Conservation (phyloP, 2,329 filamentous ascomycete species). For the Pseudocercospora ulei region DNA sequence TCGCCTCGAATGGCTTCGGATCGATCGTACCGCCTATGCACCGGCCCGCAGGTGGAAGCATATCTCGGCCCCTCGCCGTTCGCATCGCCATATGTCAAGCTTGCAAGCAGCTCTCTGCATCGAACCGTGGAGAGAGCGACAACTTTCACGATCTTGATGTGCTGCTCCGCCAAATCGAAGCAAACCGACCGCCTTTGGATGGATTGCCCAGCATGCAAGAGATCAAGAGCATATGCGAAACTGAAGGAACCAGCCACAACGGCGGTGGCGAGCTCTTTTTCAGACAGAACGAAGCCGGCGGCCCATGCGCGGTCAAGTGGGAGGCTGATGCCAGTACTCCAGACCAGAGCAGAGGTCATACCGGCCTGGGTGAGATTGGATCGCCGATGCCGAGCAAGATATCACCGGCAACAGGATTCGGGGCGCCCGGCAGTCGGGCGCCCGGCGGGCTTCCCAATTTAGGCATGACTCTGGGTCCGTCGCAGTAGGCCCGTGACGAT, state of each 20-base stretch:
- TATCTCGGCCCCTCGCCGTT: conserved; percentile 53
- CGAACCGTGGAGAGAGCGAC: conserved; percentile 39
- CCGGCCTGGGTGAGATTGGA: conserved; percentile 41
- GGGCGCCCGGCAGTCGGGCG: conserved; percentile 25
- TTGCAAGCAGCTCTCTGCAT: conserved; percentile 54
- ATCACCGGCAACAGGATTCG: conserved; percentile 32
- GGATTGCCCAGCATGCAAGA: conserved; percentile 53
- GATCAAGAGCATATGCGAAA: conserved; percentile 76
- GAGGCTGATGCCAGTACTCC: conserved; percentile 30
- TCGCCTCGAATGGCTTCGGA: conserved; percentile 40
- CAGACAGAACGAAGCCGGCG: conserved; percentile 39
- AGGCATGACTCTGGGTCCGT: conserved; percentile 13
- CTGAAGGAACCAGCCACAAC: conserved; percentile 74
- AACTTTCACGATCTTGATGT: conserved; percentile 61
- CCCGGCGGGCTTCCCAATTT: conserved; percentile 24
- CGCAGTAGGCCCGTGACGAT: background rate
- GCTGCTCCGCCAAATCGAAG: conserved; percentile 55
- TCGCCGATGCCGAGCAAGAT: conserved; percentile 41
- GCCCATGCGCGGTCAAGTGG: conserved; percentile 39
- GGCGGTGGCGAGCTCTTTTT: conserved; percentile 82
- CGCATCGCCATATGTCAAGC: conserved; percentile 67
- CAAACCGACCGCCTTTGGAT: conserved; percentile 52
- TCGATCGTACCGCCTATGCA: conserved; percentile 37
- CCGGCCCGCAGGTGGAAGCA: conserved; percentile 23
- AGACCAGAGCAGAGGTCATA: conserved; percentile 23